Base-by-base conservation (phyloP, 495 filamentous ascomycete species). In the Hyaloscypha bicolor region DNA sequence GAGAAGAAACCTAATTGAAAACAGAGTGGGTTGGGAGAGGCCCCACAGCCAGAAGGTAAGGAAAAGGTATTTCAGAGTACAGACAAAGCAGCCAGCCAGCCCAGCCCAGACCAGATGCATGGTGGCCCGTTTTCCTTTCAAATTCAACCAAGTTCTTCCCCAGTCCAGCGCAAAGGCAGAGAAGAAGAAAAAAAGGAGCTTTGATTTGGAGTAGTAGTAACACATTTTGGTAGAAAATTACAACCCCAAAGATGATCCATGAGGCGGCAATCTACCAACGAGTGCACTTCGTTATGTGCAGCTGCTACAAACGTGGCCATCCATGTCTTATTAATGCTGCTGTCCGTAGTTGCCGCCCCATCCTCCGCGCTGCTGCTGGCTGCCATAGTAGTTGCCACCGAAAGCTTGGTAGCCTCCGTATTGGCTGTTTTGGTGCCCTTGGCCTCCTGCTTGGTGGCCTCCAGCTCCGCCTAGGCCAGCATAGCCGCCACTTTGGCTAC, bases 271-370 rank as follows among this genome's bases (percentile, higher is more conserved):
- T 65, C 63, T 61, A 68, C 70, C 69, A 73, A 63, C 55, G 70
- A 48, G 42, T 4, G 42, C 42, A 6, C 42, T 48, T 48, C 16
- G 42, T 6, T 12, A 70, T 63, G 66, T 69, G 73, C 53, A 51
- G 60, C 59, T 69, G 56, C 63, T 71, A 67, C 62, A 56, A 61
- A 45, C 22, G 63, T 56, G 57, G 62, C 61, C 61, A 69, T 48
- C 42, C 42, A 48, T 48, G 16, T 48, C 42, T 48, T 66, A 62
- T 70, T 66, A 69, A 56, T 70, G 68, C 37, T 75, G 74, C 55
- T 75, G 74, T 71, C 76, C 76, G 75, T 93, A 92, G 80, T 92
- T 92, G 75, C 85, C 87, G 70, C 87, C 90, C 88, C 90, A 93
- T 61, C 85, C 85, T 62, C 82, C 79, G 51, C 80, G 80, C 53